Percentiles rank a stretch among this genome's conserved stretches.
Evolutionary conservation across 345 rosid species (phyloP).

Genomic region (Eucalyptus brandiana): DNA sequence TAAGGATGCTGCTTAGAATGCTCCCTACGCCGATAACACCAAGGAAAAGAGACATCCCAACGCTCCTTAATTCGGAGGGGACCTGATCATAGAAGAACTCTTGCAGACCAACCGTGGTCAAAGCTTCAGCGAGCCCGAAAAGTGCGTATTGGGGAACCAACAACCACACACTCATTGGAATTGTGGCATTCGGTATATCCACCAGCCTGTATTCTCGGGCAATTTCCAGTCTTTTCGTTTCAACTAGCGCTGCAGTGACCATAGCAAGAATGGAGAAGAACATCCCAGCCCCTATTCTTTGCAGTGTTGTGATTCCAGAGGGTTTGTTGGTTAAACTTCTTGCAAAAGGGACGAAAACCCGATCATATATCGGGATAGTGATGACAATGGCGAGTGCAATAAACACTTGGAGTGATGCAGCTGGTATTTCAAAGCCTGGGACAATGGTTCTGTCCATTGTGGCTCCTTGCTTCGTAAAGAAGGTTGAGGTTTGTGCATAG

Average conservation of each 20-base stretch:
- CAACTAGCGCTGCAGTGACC: conserved; percentile 10
- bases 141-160: conserved; percentile 14
- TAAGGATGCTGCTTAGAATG: conserved; percentile 10
- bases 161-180: conserved; percentile 19
- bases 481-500: conserved; percentile 41
- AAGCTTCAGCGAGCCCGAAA: conserved; percentile 6
- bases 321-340: conserved; percentile 6
- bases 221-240: conserved; percentile 5
- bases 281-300: conserved; percentile 12
- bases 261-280: conserved; percentile 3
- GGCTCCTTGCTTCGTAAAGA: conserved; percentile 53
- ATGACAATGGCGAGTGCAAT: conserved; percentile 21
- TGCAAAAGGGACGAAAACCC: conserved; percentile 28
- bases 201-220: conserved; percentile 3
- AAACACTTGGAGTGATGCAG: conserved; percentile 54
- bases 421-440: conserved; percentile 19
- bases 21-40: conserved; percentile 11
- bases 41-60: conserved; percentile 10
- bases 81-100: conserved; percentile 23
- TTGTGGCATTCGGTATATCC: conserved; percentile 1
- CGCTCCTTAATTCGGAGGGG: conserved; percentile 9
- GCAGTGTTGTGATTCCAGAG: conserved; percentile 8
- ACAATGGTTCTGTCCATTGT: conserved; percentile 41
- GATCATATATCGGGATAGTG: conserved; percentile 43
- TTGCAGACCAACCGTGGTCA: conserved; percentile 16